A percentile compares a stretch with the other conserved stretches of the same genome.
Evolutionary conservation across 192 early-diverging fungal genomes (phyloP).

Genomic region (Gigaspora rosea): DNA sequence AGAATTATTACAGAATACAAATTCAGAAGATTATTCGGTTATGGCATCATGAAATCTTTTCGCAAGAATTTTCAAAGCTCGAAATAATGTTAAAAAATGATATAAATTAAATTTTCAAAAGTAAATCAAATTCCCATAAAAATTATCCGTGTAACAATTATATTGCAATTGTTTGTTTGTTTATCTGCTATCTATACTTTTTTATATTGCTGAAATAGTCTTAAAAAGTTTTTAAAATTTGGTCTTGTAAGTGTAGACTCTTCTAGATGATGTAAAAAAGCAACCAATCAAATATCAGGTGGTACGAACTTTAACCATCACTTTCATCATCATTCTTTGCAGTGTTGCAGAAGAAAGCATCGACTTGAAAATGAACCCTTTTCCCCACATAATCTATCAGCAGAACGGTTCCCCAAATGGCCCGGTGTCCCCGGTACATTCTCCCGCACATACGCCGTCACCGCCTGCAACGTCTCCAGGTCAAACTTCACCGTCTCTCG

Average conservation of each 20-base stretch:
- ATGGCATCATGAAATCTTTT: not conserved
- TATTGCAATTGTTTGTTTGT: not conserved
- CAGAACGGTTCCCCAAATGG: constrained; percentile 17
- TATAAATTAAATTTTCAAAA: not conserved
- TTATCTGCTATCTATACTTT: not conserved
- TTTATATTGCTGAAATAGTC: too few relatives aligned
- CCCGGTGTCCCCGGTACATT: constrained; percentile 18
- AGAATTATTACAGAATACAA: constrained; percentile 4
- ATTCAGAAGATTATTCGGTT: not conserved
- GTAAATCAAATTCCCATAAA: not conserved
- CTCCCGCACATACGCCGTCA: constrained; percentile 25
- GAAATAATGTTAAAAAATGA: not conserved
- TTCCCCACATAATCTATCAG: constrained; percentile 30
- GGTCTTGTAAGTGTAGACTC: too few relatives aligned
- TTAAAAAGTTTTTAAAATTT: too few relatives aligned
- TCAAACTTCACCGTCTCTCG: constrained; percentile 27
- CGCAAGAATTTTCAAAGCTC: not conserved
- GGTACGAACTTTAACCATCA: constrained; percentile 14
- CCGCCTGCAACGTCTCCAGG: constrained; percentile 18
- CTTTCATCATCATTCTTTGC: constrained; percentile 14
- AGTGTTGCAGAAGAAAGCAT: not conserved
- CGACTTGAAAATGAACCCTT: constrained; percentile 22
- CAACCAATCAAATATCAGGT: not conserved
- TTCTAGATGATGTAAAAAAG: not conserved
- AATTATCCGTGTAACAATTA: not conserved